phyloP scores from a whole-genome alignment of 1,139 yeast species.

The Hyphopichia buzzinii region DNA sequence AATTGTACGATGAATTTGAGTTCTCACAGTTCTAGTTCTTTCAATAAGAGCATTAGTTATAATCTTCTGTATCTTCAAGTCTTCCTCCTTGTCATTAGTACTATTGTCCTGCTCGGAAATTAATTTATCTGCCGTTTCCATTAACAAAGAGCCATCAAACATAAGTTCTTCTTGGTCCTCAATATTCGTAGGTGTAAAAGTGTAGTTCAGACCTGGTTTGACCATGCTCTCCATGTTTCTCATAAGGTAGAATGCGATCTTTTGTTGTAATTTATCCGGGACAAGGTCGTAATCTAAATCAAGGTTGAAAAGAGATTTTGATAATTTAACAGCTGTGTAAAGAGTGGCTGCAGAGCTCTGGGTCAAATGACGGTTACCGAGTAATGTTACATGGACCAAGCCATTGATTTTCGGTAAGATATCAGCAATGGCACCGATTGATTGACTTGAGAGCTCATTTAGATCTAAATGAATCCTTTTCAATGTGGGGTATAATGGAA shows the following conservation, averaged over 20 bases:
- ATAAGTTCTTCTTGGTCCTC: slow-evolving; percentile 43
- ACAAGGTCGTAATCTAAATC: slow-evolving; percentile 71
- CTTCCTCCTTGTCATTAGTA: slow-evolving; percentile 30
- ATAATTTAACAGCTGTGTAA: slow-evolving; percentile 67
- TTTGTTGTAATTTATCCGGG: slow-evolving; percentile 68
- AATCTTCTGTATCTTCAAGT: slow-evolving; percentile 37
- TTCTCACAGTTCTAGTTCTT: slow-evolving; percentile 40
- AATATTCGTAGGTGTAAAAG: slow-evolving; percentile 13
- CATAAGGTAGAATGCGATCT: slow-evolving; percentile 80
- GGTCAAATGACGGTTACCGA: slow-evolving; percentile 60
- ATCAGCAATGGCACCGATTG: slow-evolving; percentile 66
- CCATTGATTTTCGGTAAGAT: slow-evolving; percentile 66
- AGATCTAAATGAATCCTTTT: slow-evolving; percentile 77
- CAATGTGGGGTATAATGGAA: slow-evolving; percentile 65
- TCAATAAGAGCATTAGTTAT: slow-evolving; percentile 44
- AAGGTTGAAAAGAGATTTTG: slow-evolving; percentile 62
- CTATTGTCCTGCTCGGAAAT: slow-evolving; percentile 39
- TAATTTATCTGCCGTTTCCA: slow-evolving; percentile 66
- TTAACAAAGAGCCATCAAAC: slow-evolving; percentile 50
- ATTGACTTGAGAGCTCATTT: slow-evolving; percentile 61
- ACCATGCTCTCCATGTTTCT: slow-evolving; percentile 71
- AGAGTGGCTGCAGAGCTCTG: slow-evolving; percentile 63
- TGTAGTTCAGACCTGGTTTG: slow-evolving; percentile 35
- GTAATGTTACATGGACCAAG: slow-evolving; percentile 73
- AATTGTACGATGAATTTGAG: slow-evolving; percentile 41